phyloP scores from a whole-genome alignment of 495 filamentous ascomycete genomes.

The Beverwykella pulmonaria region DNA sequence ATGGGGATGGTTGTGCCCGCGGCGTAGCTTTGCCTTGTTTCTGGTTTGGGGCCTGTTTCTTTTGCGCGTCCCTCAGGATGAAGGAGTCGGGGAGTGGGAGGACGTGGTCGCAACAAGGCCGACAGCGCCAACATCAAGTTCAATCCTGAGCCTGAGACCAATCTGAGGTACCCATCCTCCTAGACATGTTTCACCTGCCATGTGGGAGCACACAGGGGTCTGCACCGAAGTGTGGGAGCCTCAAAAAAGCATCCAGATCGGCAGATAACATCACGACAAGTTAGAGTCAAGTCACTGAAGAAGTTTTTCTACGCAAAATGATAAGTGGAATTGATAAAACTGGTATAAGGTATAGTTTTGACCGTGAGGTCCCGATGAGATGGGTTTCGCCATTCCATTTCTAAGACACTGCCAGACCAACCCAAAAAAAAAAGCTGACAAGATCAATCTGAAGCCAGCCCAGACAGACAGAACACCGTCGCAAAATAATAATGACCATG shows the following conservation, averaged over 20 bases:
- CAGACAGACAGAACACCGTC: constrained; percentile 16
- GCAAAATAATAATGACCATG: constrained; percentile 10
- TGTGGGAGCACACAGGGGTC: constrained; percentile 23
- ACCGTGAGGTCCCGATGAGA: constrained; percentile 16
- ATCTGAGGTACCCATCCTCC: constrained; percentile 13
- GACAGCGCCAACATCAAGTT: neutral
- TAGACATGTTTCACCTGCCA: constrained; percentile 26
- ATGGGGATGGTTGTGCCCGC: too few species aligned
- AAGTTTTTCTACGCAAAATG: neutral
- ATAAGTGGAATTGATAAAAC: constrained; percentile 18
- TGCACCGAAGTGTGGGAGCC: neutral
- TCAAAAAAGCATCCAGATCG: neutral
- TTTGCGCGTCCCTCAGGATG: constrained; percentile 1
- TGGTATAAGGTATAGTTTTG: constrained; percentile 34
- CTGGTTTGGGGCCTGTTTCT: too few species aligned
- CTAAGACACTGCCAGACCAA: constrained; percentile 25
- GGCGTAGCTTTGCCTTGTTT: too few species aligned
- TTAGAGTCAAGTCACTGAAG: too few species aligned
- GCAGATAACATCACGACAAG: too few species aligned
- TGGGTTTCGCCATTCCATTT: constrained; percentile 5
- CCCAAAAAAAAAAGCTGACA: neutral
- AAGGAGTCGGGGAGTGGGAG: neutral
- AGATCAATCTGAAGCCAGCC: constrained; percentile 33
- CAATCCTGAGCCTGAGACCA: constrained; percentile 27
- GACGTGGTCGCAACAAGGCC: neutral